Conservation (phyloP, 441 rosid species). For the Gossypium gossypioides region DNA sequence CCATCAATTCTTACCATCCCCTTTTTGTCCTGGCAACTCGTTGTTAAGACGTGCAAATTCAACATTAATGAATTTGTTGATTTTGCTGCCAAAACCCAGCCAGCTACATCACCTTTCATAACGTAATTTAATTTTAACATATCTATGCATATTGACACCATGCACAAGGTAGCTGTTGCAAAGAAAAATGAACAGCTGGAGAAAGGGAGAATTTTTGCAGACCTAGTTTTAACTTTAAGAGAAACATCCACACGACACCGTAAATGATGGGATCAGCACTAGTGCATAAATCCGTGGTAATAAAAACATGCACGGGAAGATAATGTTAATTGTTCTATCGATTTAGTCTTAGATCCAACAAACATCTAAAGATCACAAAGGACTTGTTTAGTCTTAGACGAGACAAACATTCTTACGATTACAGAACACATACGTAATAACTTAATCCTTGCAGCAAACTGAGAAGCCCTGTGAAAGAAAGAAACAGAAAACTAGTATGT, state of each 20-base stretch:
- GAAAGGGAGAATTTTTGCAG: not conserved
- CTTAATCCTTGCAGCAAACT: not conserved
- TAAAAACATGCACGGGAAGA: not conserved
- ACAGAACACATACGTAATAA: not conserved
- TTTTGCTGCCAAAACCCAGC: not conserved
- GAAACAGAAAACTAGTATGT: not conserved
- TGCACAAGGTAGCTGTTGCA: not conserved
- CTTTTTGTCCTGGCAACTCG: not conserved
- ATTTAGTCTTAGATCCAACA: not conserved
- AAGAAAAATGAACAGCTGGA: not conserved
- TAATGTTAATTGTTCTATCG: not conserved
- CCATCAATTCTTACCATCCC: not conserved
- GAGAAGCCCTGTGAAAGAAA: slow-evolving; percentile 12
- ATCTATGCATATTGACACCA: not conserved
- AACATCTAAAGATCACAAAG: not conserved
- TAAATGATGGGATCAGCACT: not conserved
- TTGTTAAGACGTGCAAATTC: not conserved
- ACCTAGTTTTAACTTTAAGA: not conserved
- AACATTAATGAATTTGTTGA: not conserved
- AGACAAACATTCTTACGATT: not conserved
- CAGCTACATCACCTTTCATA: not conserved
- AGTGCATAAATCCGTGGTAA: not conserved
- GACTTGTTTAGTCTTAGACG: not conserved
- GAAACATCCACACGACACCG: not conserved
- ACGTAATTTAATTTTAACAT: not conserved